These are phyloP conservation scores for Fusarium setosum DNA, from an alignment of 2,329 filamentous ascomycete species.

Conservation along the genomic window DNA sequence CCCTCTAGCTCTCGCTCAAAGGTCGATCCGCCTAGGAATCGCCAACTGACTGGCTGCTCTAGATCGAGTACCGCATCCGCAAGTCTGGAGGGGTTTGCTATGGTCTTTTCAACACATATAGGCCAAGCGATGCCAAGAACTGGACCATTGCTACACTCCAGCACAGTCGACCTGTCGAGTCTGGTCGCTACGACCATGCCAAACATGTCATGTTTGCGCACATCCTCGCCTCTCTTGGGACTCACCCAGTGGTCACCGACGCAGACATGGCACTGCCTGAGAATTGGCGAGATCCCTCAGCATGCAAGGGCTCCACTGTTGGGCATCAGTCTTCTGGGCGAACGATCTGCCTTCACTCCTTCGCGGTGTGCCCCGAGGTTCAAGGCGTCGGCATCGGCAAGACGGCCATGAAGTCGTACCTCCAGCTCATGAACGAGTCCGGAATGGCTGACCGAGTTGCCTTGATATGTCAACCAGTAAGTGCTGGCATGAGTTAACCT, in stretches of 20 bases:
- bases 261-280: slow-evolving; percentile 79
- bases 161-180: slow-evolving; percentile 68
- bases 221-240: slow-evolving; percentile 79
- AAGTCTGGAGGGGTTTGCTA: slow-evolving; percentile 72
- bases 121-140: slow-evolving; percentile 57
- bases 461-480: slow-evolving; percentile 79
- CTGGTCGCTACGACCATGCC: slow-evolving; percentile 45
- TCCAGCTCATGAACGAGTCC: slow-evolving; percentile 79
- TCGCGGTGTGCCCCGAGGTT: slow-evolving; percentile 81
- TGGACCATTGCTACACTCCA: slow-evolving; percentile 62
- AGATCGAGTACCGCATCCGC: slow-evolving; percentile 48
- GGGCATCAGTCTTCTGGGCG: slow-evolving; percentile 80
- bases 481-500: slow-evolving; percentile 29
- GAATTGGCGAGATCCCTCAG: slow-evolving; percentile 69
- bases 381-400: slow-evolving; percentile 80
- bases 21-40: neutral
- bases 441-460: slow-evolving; percentile 78
- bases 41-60: slow-evolving; percentile 2
- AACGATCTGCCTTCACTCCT: slow-evolving; percentile 84
- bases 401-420: slow-evolving; percentile 79
- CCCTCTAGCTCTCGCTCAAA: too few species aligned
- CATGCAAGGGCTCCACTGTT: slow-evolving; percentile 54
- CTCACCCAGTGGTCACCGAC: slow-evolving; percentile 74
- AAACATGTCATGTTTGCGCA: slow-evolving; percentile 78
- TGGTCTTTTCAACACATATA: slow-evolving; percentile 80